These are phyloP conservation scores for Dinochytrium kinnereticum DNA, from an alignment of 371 early-diverging fungal species.

Conservation along the genomic window DNA sequence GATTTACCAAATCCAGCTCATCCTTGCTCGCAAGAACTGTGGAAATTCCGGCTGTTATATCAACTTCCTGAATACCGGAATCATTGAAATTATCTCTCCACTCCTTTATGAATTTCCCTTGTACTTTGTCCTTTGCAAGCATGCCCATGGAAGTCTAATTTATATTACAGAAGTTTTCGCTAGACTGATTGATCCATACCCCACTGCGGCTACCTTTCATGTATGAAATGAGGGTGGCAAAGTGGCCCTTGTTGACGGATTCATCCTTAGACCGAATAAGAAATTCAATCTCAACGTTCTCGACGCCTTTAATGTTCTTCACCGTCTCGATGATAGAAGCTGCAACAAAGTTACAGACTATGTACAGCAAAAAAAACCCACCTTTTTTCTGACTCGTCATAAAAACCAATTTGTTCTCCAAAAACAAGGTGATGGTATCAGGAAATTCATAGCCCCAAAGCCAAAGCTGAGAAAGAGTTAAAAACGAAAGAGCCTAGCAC, in stretches of 20 bases:
- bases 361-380: constrained; percentile 24
- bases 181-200: constrained; percentile 18
- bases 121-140: constrained; percentile 76
- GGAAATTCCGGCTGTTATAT: constrained; percentile 77
- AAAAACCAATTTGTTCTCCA: constrained; percentile 75
- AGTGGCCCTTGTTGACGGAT: constrained; percentile 51
- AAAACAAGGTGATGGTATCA: constrained; percentile 82
- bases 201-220: constrained; percentile 48
- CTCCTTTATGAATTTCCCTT: constrained; percentile 79
- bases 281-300: constrained; percentile 69
- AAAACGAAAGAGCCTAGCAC: constrained; percentile 22
- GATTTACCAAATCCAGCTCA: constrained; percentile 77
- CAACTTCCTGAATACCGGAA: constrained; percentile 66
- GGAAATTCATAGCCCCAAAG: constrained; percentile 93
- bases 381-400: constrained; percentile 85
- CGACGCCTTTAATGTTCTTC: constrained; percentile 43
- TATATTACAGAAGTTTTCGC: neutral
- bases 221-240: constrained; percentile 61
- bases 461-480: constrained; percentile 77
- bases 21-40: constrained; percentile 86
- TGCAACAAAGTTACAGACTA: constrained; percentile 33
- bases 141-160: constrained; percentile 63
- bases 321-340: constrained; percentile 59
- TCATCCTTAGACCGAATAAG: constrained; percentile 78
- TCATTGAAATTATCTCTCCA: constrained; percentile 72